A percentile compares a stretch with the other conserved stretches of the same genome.
phyloP scores from a whole-genome alignment of 345 rosid genomes.

The Anacardium occidentale region DNA sequence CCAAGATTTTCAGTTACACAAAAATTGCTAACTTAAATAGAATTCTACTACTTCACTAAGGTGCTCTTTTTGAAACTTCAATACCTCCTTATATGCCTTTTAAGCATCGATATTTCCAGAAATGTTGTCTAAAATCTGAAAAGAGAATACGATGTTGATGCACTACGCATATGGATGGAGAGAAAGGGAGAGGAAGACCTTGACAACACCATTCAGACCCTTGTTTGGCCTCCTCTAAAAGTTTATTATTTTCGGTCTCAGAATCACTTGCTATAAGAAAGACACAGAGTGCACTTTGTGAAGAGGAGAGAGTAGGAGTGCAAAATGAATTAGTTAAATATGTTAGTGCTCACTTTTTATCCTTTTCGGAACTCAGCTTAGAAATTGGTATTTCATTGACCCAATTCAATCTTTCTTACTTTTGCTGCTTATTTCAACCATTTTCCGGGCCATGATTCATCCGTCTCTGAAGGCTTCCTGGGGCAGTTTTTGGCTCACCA shows the following conservation, averaged over 20 bases:
- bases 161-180: neutral
- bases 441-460: too few species aligned
- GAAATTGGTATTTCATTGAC: neutral
- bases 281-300: slow-evolving; percentile 52
- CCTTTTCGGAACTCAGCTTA: neutral
- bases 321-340: neutral
- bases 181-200: slow-evolving; percentile 37
- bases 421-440: too few species aligned
- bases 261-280: slow-evolving; percentile 88
- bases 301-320: neutral
- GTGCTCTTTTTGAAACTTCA: slow-evolving; percentile 84
- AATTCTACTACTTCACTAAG: slow-evolving; percentile 57
- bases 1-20: too few species aligned
- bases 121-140: slow-evolving; percentile 73
- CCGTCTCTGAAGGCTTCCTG: too few species aligned
- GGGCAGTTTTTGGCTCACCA: too few species aligned
- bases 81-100: slow-evolving; percentile 72
- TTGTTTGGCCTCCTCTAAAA: slow-evolving; percentile 79
- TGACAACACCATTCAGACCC: slow-evolving; percentile 85
- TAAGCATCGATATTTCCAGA: slow-evolving; percentile 76
- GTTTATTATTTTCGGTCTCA: slow-evolving; percentile 76
- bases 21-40: too few species aligned
- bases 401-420: neutral
- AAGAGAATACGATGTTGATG: slow-evolving; percentile 6
- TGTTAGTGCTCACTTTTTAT: neutral